Conservation (phyloP, 2,329 filamentous ascomycete genomes). For the Clonostachys rhizophaga region DNA sequence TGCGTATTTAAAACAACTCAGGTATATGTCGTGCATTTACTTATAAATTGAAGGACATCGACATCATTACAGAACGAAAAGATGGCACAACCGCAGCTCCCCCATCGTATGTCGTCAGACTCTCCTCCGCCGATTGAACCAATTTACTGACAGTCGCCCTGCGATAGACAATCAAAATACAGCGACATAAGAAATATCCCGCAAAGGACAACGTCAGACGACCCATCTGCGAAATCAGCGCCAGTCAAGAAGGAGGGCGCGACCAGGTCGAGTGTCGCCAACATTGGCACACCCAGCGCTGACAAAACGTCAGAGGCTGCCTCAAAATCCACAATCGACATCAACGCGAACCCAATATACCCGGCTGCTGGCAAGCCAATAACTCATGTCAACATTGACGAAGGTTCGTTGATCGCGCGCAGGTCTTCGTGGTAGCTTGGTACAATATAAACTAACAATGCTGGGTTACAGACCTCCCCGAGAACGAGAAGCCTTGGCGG, state of each 20-base stretch:
- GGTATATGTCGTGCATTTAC: not conserved
- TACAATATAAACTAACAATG: not conserved
- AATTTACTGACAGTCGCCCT: not conserved
- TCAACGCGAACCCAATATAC: slow-evolving; percentile 78
- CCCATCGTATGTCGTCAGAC: slow-evolving; percentile 41
- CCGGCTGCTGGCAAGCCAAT: slow-evolving; percentile 77
- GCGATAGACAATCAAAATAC: slow-evolving; percentile 51
- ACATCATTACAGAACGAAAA: slow-evolving; percentile 64
- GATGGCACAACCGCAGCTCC: slow-evolving; percentile 57
- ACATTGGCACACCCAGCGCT: slow-evolving; percentile 36
- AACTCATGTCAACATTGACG: slow-evolving; percentile 70
- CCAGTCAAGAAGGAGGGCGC: slow-evolving; percentile 25
- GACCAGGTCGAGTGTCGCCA: slow-evolving; percentile 17
- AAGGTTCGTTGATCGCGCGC: slow-evolving; percentile 33
- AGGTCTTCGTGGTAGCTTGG: not conserved
- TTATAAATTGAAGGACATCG: slow-evolving; percentile 47
- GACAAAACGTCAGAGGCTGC: slow-evolving; percentile 58
- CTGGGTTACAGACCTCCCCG: slow-evolving; percentile 51
- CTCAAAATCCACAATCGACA: slow-evolving; percentile 77
- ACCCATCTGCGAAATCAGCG: slow-evolving; percentile 24
- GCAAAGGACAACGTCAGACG: slow-evolving; percentile 51
- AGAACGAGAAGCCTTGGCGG: slow-evolving; percentile 91
- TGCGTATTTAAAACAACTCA: slow-evolving; percentile 12
- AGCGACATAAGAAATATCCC: slow-evolving; percentile 64
- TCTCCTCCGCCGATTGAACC: not conserved